Evolutionary conservation across 1,139 yeast genomes (phyloP), one percentile per base, ranked within the genome.

Genomic region (Yamadazyma jaroonii): DNA sequence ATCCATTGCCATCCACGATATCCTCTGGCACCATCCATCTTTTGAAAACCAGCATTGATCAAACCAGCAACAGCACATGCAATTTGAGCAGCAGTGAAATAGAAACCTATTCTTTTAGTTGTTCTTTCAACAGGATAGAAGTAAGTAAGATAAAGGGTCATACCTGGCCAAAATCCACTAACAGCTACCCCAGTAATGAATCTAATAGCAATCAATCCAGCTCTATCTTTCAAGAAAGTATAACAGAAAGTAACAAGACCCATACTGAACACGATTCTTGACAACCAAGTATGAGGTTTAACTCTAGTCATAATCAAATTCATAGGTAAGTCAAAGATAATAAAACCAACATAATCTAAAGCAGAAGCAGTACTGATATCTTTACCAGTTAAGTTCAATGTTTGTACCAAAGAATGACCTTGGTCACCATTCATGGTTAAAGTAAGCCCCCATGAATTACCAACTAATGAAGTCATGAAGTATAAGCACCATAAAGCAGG

Each of bases 141-240:
- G 49, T 86, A 67, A 1, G 90, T 78, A 31, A 88, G 72, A 52
- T 86, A 88, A 61, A 86, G 87, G 17, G 90, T 81, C 81, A 88
- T 70, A 9, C 96, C 96, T 1, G 96, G 96, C 96, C 96, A 88
- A 3, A 89, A 81, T 27, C 96, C 96, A 9, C 96, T 95, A 35
- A 89, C 89, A 42, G 84, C 85, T 42, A 84, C 53, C 33, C 96
- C 96, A 17, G 86, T 76, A 42, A 88, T 72, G 40, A 87, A 79
- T 45, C 95, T 72, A 31, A 80, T 62, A 3, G 90, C 95, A 37
- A 81, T 79, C 22, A 86, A 62, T 2, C 94, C 94, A 3, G 71
- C 56, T 9, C 74, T 63, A 40, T 67, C 73, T 9, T 53, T 41
- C 39, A 85, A 66, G 0, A 85, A 80, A 9, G 79, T 68, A 56